Conservation (phyloP, 2,329 filamentous ascomycete genomes). For the Diaporthe citri region DNA sequence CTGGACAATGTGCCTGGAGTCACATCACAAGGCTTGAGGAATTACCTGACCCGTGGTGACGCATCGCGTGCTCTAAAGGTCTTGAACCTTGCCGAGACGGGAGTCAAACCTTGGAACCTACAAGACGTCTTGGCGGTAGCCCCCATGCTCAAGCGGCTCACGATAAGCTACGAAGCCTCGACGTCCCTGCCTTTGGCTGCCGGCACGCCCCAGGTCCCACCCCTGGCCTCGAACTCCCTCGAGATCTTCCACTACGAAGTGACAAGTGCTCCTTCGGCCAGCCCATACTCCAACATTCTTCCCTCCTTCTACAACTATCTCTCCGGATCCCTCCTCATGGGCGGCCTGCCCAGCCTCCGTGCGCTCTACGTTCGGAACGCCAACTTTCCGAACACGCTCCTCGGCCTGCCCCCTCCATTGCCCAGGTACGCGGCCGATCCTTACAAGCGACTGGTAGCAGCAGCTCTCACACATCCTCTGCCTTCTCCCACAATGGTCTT, state of each 20-base stretch:
- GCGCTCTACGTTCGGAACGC: constrained; percentile 89
- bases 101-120: constrained; percentile 73
- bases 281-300: constrained; percentile 68
- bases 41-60: constrained; percentile 74
- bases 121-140: constrained; percentile 71
- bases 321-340: constrained; percentile 82
- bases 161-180: constrained; percentile 64
- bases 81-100: constrained; percentile 79
- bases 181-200: constrained; percentile 63
- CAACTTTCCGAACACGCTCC: constrained; percentile 83
- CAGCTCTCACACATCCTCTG: constrained; percentile 46
- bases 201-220: constrained; percentile 62
- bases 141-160: constrained; percentile 68
- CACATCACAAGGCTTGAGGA: constrained; percentile 77
- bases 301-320: constrained; percentile 86
- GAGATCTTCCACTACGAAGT: constrained; percentile 87
- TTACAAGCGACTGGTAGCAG: constrained; percentile 51
- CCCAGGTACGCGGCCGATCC: constrained; percentile 55
- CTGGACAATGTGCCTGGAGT: constrained; percentile 79
- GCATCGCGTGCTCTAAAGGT: constrained; percentile 73
- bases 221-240: constrained; percentile 77
- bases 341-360: constrained; percentile 78
- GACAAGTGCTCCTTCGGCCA: constrained; percentile 67
- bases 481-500: constrained; percentile 40
- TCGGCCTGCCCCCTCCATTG: constrained; percentile 75